These are phyloP conservation scores for Tylopilus sp. DNA, from an alignment of 768 basidiomycete species.

Conservation along the genomic window DNA sequence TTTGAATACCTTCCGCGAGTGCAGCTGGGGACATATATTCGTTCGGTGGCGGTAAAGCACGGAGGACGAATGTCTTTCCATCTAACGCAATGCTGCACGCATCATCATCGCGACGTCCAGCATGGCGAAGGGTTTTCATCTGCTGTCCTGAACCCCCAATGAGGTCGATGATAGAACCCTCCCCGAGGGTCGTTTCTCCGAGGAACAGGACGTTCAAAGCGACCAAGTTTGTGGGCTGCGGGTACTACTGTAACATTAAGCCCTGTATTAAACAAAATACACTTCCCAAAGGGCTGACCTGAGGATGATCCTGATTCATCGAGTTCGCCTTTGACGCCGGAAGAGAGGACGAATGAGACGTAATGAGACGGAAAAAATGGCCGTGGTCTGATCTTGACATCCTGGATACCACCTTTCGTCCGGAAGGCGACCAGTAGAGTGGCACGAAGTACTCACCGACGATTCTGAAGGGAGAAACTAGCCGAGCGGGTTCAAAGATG, in stretches of 20 bases:
- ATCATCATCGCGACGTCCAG: not conserved
- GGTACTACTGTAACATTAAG: constrained; percentile 10
- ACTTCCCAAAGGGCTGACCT: constrained; percentile 12
- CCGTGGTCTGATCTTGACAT: constrained; percentile 19
- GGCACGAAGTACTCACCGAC: constrained; percentile 12
- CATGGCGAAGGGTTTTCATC: not conserved
- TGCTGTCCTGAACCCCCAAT: constrained; percentile 6
- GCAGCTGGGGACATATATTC: not conserved
- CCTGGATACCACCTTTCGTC: constrained; percentile 5
- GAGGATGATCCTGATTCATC: not conserved
- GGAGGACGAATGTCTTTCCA: constrained; percentile 14
- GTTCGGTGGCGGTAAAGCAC: constrained; percentile 4
- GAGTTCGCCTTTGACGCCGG: constrained; percentile 12
- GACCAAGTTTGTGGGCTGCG: constrained; percentile 6
- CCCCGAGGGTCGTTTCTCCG: constrained; percentile 19
- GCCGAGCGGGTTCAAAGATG: not conserved
- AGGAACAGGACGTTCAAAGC: constrained; percentile 19
- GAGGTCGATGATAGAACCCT: constrained; percentile 20
- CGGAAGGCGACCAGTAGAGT: not conserved
- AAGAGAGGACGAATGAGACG: constrained; percentile 10
- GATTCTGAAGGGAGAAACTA: not conserved
- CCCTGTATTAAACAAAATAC: not conserved
- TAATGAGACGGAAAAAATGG: constrained; percentile 2
- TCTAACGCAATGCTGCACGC: constrained; percentile 11
- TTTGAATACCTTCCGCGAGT: constrained; percentile 3